Conservation (phyloP, 2,329 filamentous ascomycete species). For the Helotiales sp. region DNA sequence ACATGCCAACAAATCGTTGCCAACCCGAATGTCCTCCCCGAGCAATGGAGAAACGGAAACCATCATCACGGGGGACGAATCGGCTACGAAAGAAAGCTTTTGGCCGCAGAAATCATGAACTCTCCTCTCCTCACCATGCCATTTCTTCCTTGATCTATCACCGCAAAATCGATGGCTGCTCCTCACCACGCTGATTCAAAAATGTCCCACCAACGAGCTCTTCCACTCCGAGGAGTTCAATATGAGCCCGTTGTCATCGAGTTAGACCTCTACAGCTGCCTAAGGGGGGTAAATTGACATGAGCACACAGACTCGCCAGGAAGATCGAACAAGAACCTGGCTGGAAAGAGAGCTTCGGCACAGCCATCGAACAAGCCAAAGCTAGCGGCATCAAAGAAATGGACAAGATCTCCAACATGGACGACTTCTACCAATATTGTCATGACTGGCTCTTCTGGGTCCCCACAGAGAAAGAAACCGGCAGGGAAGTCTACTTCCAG, state of each 20-base stretch:
- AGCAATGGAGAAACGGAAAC: too few relatives aligned
- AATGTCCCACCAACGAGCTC: neutral
- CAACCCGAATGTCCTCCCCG: too few relatives aligned
- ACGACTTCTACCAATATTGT: conserved; percentile 10
- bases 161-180: neutral
- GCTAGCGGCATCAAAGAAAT: conserved; percentile 14
- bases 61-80: too few relatives aligned
- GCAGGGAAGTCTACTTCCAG: conserved; percentile 46
- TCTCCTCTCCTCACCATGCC: neutral
- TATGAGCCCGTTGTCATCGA: neutral
- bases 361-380: conserved; percentile 4
- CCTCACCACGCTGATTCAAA: neutral
- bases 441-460: conserved; percentile 46
- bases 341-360: conserved; percentile 1
- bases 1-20: too few relatives aligned
- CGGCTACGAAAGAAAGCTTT: too few relatives aligned
- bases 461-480: conserved; percentile 44
- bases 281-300: neutral
- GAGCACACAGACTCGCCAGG: neutral
- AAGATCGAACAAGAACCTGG: neutral
- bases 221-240: neutral
- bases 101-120: neutral
- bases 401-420: conserved; percentile 6
- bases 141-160: neutral
- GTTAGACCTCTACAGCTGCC: neutral